Evolutionary conservation across 371 early-diverging fungal species (phyloP).

Genomic region (Parasitella parasitica): DNA sequence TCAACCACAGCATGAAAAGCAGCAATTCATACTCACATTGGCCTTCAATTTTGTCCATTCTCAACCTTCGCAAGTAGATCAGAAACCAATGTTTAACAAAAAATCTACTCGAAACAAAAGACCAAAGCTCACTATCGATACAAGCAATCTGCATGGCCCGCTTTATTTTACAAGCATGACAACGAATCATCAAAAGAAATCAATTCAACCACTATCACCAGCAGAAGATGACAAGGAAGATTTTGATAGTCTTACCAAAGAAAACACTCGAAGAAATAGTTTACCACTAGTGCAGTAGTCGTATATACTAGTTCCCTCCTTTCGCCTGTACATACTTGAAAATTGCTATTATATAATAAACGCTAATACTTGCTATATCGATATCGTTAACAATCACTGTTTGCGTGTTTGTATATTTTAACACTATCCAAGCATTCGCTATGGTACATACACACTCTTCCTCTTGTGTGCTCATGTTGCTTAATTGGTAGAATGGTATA

Average conservation of each 20-base stretch:
- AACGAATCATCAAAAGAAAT: slow-evolving; percentile 37
- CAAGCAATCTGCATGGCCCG: slow-evolving; percentile 40
- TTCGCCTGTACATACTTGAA: not conserved
- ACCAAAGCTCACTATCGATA: slow-evolving; percentile 42
- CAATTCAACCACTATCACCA: not conserved
- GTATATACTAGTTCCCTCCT: not conserved
- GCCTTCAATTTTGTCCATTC: slow-evolving; percentile 15
- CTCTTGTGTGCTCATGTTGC: too few species aligned
- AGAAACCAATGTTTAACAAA: not conserved
- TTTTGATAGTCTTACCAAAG: slow-evolving; percentile 13
- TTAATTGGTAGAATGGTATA: too few species aligned
- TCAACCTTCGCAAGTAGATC: not conserved
- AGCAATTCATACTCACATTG: slow-evolving; percentile 15
- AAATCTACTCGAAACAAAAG: slow-evolving; percentile 5
- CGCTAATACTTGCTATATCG: not conserved
- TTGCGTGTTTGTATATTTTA: not conserved
- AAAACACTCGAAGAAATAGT: slow-evolving; percentile 31
- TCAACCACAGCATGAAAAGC: slow-evolving; percentile 3
- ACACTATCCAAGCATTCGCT: not conserved
- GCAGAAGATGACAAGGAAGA: slow-evolving; percentile 5
- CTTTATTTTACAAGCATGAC: slow-evolving; percentile 46
- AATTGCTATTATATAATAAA: not conserved
- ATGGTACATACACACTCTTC: too few species aligned
- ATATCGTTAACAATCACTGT: not conserved
- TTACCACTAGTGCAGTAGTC: slow-evolving; percentile 5